Base-by-base conservation (phyloP, 2,329 filamentous ascomycete species). In the Aspergillus glaucus region DNA sequence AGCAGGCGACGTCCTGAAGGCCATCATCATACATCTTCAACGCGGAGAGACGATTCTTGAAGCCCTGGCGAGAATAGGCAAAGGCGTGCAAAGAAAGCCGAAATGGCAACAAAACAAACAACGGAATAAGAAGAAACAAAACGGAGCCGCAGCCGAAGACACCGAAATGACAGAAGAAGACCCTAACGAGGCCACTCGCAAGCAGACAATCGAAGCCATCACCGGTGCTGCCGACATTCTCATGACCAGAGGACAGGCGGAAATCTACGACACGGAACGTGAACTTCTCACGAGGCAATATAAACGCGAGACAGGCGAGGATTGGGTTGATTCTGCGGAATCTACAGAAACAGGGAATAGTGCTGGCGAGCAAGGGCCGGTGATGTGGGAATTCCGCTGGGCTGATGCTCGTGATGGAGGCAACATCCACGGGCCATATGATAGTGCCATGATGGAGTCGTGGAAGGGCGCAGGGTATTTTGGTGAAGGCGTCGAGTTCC, bases 401-500 rank as follows among this genome's bases (percentile, higher is more conserved):
- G 85, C 83, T 36, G 90, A 95, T 65, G 88, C 88, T 15, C 79
- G 90, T 37, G 92, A 95, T 62, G 86, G 82, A 24, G 88, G 81
- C 9, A 79, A 81, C 43, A 79, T 80, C 50, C 89, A 98, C 67
- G 93, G 93, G 0, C 92, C 93, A 0, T 98, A 90, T 66, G 89
- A 96, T 63, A 81, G 79, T 6, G 67, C 78, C 4, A 92, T 86
- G 34, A 97, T 98, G 93, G 81, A 84, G 60, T 87, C 88, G 2
- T 98, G 93, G 93, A 83, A 86, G 57, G 83, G 88, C 53, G 89
- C 89, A 21, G 93, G 93, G 2, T 97, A 97, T 66, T 98, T 98
- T 69, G 86, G 84, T 10, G 86, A 93, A 55, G 69, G 88, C 0
- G 89, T 95, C 21, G 92, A 91, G 64, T 91, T 92, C 60, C 79